phyloP scores from a whole-genome alignment of 345 rosid genomes.

The Lepidium aucheri region DNA sequence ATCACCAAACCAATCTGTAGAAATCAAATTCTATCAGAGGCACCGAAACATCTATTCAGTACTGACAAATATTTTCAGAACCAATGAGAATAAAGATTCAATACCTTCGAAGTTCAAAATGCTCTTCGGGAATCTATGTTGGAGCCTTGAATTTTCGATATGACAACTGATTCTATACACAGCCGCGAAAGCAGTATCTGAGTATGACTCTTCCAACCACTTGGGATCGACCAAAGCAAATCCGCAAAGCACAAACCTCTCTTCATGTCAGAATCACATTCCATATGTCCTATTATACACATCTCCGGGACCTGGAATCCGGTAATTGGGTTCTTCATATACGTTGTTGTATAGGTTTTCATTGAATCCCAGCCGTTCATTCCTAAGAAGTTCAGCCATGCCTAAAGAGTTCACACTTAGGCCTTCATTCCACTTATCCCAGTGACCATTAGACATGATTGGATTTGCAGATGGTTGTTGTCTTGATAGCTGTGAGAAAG shows the following conservation, averaged over 20 bases:
- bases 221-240: no score
- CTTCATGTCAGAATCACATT: no score
- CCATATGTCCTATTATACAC: no score
- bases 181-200: background rate
- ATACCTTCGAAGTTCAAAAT: constrained; percentile 8
- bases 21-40: background rate
- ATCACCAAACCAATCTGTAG: background rate
- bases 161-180: background rate
- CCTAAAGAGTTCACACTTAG: constrained; percentile 44
- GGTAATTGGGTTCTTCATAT: background rate
- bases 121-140: background rate
- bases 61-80: background rate
- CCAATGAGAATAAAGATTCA: background rate
- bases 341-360: constrained; percentile 34
- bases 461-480: no score
- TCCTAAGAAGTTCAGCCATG: constrained; percentile 45
- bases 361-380: constrained; percentile 55
- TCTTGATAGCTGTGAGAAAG: no score
- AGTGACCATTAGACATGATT: no score
- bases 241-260: no score
- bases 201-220: background rate
- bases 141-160: background rate
- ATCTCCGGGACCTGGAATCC: no score
- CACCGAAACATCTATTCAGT: background rate
- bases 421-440: no score